These are phyloP conservation scores for Gnaphalium uliginosum DNA, from an alignment of 129 eudicot species.

Conservation along the genomic window DNA sequence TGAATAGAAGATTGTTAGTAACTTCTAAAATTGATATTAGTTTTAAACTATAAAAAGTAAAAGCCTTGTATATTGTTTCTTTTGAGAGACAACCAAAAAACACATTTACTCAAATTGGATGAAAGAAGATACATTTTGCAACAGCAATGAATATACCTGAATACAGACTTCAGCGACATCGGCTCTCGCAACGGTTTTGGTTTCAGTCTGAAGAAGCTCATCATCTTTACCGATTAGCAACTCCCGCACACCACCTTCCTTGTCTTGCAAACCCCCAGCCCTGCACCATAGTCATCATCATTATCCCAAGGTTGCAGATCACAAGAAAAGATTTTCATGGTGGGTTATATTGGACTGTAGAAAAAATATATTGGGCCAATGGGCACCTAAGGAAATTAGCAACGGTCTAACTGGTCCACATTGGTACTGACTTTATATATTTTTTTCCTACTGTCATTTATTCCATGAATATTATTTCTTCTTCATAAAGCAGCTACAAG, in stretches of 20 bases:
- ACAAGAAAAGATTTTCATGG: not conserved
- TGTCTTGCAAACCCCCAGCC: slow-evolving; percentile 98
- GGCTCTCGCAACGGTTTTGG: slow-evolving; percentile 67
- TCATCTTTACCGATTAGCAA: slow-evolving; percentile 88
- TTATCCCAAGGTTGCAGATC: slow-evolving; percentile 10
- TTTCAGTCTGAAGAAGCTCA: slow-evolving; percentile 85
- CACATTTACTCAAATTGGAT: not conserved
- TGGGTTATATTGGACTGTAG: no score
- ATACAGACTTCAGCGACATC: slow-evolving; percentile 96
- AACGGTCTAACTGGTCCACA: no score
- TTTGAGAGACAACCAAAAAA: not conserved
- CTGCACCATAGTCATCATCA: slow-evolving; percentile 34
- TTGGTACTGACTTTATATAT: no score
- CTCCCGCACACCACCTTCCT: slow-evolving; percentile 84
- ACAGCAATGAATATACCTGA: slow-evolving; percentile 42
- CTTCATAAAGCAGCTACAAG: no score
- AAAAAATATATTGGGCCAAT: no score
- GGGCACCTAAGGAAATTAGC: no score
- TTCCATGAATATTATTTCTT: no score
- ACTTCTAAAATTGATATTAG: not conserved
- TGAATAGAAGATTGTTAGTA: not conserved
- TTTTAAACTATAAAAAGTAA: not conserved
- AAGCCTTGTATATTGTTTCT: not conserved
- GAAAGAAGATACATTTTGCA: not conserved
- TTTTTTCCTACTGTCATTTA: no score